These are phyloP conservation scores for Dentiscutata heterogama DNA, from an alignment of 371 early-diverging fungal genomes.

Conservation along the genomic window DNA sequence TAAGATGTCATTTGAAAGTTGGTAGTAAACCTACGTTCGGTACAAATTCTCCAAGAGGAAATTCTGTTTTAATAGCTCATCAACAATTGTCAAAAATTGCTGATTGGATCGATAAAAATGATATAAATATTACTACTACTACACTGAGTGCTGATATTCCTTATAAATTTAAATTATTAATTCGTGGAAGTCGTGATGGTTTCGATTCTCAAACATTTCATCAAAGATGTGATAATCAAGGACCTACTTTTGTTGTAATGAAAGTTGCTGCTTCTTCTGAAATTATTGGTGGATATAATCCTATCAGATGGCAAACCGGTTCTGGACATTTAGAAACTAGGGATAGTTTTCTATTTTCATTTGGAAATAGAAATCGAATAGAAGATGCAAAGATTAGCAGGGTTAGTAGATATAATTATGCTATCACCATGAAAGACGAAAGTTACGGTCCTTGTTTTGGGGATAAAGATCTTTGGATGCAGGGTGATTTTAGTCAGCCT, in stretches of 20 bases:
- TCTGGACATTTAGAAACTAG: constrained; percentile 29
- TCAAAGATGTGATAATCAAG: constrained; percentile 36
- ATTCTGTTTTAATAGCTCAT: constrained; percentile 26
- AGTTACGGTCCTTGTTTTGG: constrained; percentile 44
- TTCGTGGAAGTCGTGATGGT: constrained; percentile 40
- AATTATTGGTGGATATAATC: constrained; percentile 45
- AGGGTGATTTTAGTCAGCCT: constrained; percentile 16
- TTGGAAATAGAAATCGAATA: constrained; percentile 32
- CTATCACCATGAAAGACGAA: constrained; percentile 16
- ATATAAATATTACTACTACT: neutral
- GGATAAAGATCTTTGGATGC: constrained; percentile 44
- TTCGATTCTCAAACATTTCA: constrained; percentile 33
- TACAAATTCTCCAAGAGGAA: constrained; percentile 16
- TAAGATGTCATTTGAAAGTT: constrained; percentile 38
- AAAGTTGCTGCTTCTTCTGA: constrained; percentile 5
- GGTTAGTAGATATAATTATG: constrained; percentile 23
- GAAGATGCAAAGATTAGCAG: constrained; percentile 39
- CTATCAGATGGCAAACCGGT: constrained; percentile 35
- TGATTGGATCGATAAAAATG: constrained; percentile 36
- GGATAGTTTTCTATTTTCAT: constrained; percentile 39
- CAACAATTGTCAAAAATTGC: constrained; percentile 35
- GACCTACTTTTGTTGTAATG: constrained; percentile 34
- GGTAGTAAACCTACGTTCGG: constrained; percentile 15
- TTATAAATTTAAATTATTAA: constrained; percentile 44
- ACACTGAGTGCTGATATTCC: constrained; percentile 6